Conservation (phyloP, 768 basidiomycete genomes). For the Imleria badia region DNA sequence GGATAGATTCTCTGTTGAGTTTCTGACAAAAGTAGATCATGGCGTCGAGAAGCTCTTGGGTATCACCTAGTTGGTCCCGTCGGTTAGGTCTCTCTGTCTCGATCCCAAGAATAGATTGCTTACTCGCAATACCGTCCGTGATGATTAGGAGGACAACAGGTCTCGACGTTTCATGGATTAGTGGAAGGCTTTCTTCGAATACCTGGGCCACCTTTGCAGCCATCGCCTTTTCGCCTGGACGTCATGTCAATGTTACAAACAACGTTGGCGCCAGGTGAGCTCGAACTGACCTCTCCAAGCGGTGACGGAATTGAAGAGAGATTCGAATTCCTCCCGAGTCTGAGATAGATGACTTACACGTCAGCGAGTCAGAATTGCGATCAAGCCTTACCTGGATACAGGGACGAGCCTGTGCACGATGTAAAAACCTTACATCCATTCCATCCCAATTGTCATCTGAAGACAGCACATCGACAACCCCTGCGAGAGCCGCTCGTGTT, state of each 20-base stretch:
- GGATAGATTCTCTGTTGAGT: conserved; percentile 7
- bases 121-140: conserved; percentile 22
- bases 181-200: conserved; percentile 15
- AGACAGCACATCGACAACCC: conserved; percentile 10
- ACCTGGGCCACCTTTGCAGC: conserved; percentile 17
- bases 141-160: conserved; percentile 18
- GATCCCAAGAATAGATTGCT: not conserved
- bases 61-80: conserved; percentile 9
- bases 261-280: too few relatives aligned
- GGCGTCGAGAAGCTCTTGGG: conserved; percentile 8
- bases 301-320: conserved; percentile 19
- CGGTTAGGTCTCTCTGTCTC: not conserved
- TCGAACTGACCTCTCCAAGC: conserved; percentile 18
- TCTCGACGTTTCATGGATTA: conserved; percentile 2
- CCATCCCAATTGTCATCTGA: conserved; percentile 18
- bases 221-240: conserved; percentile 15
- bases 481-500: conserved; percentile 18
- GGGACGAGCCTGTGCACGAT: conserved; percentile 2
- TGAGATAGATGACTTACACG: not conserved
- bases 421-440: conserved; percentile 18
- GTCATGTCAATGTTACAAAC: not conserved
- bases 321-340: conserved; percentile 18
- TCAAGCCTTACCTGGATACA: conserved; percentile 10
- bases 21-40: conserved; percentile 9
- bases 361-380: not conserved